phyloP scores from a whole-genome alignment of 2,329 filamentous ascomycete species.

The Simplicillium aogashimaense region DNA sequence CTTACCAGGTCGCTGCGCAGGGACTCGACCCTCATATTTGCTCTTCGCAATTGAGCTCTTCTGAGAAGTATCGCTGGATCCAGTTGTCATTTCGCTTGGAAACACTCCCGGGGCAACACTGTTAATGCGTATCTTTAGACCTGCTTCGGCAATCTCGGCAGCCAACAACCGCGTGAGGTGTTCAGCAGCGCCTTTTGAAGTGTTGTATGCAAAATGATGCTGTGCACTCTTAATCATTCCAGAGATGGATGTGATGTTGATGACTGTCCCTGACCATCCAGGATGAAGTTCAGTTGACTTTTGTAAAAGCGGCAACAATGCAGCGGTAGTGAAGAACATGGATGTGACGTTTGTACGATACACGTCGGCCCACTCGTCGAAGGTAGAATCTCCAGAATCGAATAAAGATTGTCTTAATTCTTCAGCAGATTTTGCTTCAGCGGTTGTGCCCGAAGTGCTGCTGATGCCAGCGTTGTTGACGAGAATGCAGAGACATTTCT shows the following conservation, averaged over 20 bases:
- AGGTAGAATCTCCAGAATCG: constrained; percentile 44
- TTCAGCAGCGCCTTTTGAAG: constrained; percentile 53
- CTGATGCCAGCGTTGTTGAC: constrained; percentile 61
- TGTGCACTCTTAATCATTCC: constrained; percentile 53
- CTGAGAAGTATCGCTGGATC: constrained; percentile 32
- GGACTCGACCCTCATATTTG: constrained; percentile 50
- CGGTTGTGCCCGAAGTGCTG: constrained; percentile 38
- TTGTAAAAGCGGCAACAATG: constrained; percentile 53
- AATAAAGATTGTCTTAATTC: constrained; percentile 56
- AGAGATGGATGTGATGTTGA: constrained; percentile 61
- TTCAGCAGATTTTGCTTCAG: constrained; percentile 28
- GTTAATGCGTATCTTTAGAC: constrained; percentile 57
- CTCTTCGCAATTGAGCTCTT: constrained; percentile 51
- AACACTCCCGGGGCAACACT: constrained; percentile 64
- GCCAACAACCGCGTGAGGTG: constrained; percentile 57
- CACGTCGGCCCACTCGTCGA: constrained; percentile 62
- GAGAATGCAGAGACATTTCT: constrained; percentile 51
- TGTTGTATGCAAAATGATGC: constrained; percentile 57
- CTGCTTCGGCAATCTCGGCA: constrained; percentile 45
- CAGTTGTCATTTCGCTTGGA: constrained; percentile 63
- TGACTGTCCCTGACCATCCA: constrained; percentile 47
- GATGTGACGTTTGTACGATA: constrained; percentile 70
- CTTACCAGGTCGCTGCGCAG: constrained; percentile 55
- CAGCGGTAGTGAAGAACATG: constrained; percentile 54
- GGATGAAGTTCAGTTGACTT: constrained; percentile 29